These are phyloP conservation scores for Aspergillus sp. DNA, from an alignment of 2,329 filamentous ascomycete species.

Conservation along the genomic window DNA sequence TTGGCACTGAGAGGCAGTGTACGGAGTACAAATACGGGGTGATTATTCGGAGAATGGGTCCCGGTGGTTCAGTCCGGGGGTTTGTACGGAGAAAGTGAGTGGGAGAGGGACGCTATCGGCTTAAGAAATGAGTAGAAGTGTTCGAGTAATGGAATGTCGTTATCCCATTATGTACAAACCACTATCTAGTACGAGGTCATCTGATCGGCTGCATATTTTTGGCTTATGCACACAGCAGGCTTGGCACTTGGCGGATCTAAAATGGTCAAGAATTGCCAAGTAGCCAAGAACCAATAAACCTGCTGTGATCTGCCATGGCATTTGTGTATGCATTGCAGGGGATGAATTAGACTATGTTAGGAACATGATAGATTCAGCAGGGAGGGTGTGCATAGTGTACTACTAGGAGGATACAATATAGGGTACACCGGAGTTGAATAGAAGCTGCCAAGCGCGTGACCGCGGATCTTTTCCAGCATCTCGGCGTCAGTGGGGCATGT, in stretches of 20 bases:
- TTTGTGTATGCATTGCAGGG: no score
- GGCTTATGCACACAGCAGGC: constrained; percentile 2
- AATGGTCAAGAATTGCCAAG: constrained; percentile 1
- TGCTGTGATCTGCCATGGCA: constrained; percentile 4
- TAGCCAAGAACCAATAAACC: neutral
- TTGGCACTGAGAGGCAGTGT: no score
- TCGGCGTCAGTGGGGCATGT: constrained; percentile 12
- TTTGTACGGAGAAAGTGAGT: no score
- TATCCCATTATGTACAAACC: neutral
- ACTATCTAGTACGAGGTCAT: neutral
- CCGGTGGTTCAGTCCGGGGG: no score
- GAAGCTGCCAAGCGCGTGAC: constrained; percentile 13
- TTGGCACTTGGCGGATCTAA: constrained; percentile 9
- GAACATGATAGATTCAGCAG: no score
- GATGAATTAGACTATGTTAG: no score
- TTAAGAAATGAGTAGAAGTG: neutral
- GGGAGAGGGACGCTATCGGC: no score
- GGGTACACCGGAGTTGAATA: neutral
- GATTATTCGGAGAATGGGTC: no score
- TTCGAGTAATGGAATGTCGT: neutral
- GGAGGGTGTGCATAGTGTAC: no score
- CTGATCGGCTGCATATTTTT: neutral
- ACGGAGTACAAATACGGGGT: no score
- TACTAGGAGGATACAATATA: no score
- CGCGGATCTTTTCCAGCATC: constrained; percentile 10